Conservation (phyloP, 2,329 filamentous ascomycete species). For the Alternaria atra region DNA sequence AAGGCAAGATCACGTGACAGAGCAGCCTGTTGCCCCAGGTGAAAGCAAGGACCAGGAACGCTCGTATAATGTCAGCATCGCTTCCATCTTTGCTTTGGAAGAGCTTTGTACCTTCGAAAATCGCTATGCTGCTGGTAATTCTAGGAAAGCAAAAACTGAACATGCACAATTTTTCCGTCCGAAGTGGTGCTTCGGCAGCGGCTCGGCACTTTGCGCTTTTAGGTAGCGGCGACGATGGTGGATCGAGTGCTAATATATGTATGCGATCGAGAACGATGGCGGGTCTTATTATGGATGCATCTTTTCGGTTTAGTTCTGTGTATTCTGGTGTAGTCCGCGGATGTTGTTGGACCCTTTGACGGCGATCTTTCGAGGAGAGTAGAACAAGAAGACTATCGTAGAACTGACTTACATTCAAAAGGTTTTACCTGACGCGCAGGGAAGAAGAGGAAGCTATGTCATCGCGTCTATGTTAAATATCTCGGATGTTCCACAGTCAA, state of each 20-base stretch:
- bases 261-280: neutral
- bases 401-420: neutral
- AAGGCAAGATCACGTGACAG: slow-evolving; percentile 23
- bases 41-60: slow-evolving; percentile 15
- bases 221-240: slow-evolving; percentile 18
- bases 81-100: slow-evolving; percentile 9
- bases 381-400: neutral
- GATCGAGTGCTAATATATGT: slow-evolving; percentile 3
- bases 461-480: neutral
- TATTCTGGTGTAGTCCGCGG: neutral
- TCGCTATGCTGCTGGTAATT: neutral
- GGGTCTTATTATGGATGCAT: neutral
- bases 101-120: slow-evolving; percentile 14
- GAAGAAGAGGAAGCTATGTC: neutral
- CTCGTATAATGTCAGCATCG: slow-evolving; percentile 20
- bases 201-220: slow-evolving; percentile 28
- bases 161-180: slow-evolving; percentile 21
- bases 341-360: neutral
- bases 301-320: neutral
- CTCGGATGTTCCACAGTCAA: neutral
- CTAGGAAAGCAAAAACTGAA: slow-evolving; percentile 3
- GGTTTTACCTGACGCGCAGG: neutral
- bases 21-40: slow-evolving; percentile 16
- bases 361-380: neutral
- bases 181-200: slow-evolving; percentile 23